phyloP scores from a whole-genome alignment of 2,329 filamentous ascomycete genomes.

The Trichoderma sp. region DNA sequence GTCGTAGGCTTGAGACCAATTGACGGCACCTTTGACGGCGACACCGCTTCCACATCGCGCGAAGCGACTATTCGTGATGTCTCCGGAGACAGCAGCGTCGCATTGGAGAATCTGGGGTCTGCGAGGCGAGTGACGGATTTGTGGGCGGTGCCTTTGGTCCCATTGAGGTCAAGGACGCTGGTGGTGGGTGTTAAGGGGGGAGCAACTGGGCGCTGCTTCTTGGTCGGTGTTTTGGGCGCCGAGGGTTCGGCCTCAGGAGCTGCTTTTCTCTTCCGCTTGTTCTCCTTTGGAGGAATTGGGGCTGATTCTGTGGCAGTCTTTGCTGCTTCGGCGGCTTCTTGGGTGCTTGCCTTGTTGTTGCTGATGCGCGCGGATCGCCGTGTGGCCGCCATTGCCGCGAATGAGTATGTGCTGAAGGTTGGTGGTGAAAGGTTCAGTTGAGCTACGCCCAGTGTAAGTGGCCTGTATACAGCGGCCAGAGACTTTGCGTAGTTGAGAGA shows the following conservation, averaged over 20 bases:
- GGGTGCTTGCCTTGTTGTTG: neutral
- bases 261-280: slow-evolving; percentile 37
- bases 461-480: neutral
- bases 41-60: slow-evolving; percentile 44
- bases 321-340: neutral
- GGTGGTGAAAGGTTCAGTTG: neutral
- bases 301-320: neutral
- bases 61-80: slow-evolving; percentile 60
- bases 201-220: slow-evolving; percentile 29
- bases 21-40: slow-evolving; percentile 41
- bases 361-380: slow-evolving; percentile 43
- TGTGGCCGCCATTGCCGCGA: slow-evolving; percentile 31
- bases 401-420: slow-evolving; percentile 3
- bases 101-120: slow-evolving; percentile 64
- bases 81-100: slow-evolving; percentile 67
- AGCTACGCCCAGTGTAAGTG: neutral
- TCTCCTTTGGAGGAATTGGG: slow-evolving; percentile 6
- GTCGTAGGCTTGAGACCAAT: slow-evolving; percentile 42
- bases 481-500: neutral
- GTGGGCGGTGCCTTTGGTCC: slow-evolving; percentile 37
- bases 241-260: slow-evolving; percentile 23
- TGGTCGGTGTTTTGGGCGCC: slow-evolving; percentile 30
- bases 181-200: slow-evolving; percentile 48
- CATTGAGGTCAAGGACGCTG: slow-evolving; percentile 38
- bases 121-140: slow-evolving; percentile 54